Evolutionary conservation across 2,329 filamentous ascomycete genomes (phyloP), one percentile per base, ranked within the genome.

Genomic region (Ceratocystis ficicola): DNA sequence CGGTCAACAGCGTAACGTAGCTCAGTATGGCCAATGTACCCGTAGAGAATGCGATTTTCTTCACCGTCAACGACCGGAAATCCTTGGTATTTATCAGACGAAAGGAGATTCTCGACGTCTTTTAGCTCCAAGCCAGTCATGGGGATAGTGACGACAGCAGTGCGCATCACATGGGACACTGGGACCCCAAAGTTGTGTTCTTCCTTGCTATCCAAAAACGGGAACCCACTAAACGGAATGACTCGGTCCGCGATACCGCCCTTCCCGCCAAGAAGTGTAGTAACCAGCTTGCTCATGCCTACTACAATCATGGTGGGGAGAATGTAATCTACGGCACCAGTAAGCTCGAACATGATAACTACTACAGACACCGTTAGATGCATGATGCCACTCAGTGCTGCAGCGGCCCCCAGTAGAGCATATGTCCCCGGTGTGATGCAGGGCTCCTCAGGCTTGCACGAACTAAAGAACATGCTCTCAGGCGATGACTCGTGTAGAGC

Each of bases 321-420:
- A 69, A 99, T 97, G 73, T 99, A 99, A 1, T 92, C 96, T 68
- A 97, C 78, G 5, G 94, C 94, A n/a, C 94, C 94, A 0, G 94
- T 99, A 62, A 99, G 82, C 76, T 99, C 94, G 72, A 97, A 97
- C 94, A 99, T 97, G 75, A 99, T 99, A 72, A 99, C 94, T 1
- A 96, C 93, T 8, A 99, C 91, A 0, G 92, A 95, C 17, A 99
- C 86, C 0, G 93, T 96, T 69, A 99, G 89, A 75, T 97, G 94
- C 93, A 97, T 99, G 72, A 97, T 96, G 8, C 94, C 94, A 74
- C 89, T 93, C 28, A 99, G 80, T 0, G 94, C 90, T 1, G 94
- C 93, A 0, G 86, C 94, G 4, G 94, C 94, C 52, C 94, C 94
- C 0, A 99, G 81, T 70, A 99, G 95, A 5, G 94, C 94, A 73